Conservation (phyloP, 768 basidiomycete species). For the Hygrophorus pudorinus region DNA sequence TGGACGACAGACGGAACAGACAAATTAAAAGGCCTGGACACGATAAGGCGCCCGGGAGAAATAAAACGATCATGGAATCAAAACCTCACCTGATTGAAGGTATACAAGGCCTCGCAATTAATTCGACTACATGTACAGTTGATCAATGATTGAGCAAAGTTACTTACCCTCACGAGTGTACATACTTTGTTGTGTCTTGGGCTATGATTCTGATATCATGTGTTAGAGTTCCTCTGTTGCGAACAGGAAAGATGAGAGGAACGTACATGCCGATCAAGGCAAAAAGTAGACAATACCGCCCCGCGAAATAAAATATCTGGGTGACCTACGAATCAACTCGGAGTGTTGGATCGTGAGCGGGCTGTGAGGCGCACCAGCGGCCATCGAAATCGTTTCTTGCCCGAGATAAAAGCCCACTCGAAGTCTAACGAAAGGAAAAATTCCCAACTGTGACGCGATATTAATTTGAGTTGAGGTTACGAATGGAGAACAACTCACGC, state of each 20-base stretch:
- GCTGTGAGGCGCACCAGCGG: conserved; percentile 39
- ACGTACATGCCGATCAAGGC: conserved; percentile 63
- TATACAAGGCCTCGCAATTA: conserved; percentile 54
- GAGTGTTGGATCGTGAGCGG: neutral
- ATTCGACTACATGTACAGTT: conserved; percentile 27
- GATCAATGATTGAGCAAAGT: neutral
- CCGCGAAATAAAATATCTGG: conserved; percentile 64
- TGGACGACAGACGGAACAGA: too few species aligned
- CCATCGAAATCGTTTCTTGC: conserved; percentile 53
- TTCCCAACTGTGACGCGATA: conserved; percentile 40
- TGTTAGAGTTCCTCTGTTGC: neutral
- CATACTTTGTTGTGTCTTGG: conserved; percentile 37
- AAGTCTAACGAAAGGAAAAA: conserved; percentile 48
- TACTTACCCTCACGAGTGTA: neutral
- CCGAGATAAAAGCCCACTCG: conserved; percentile 52
- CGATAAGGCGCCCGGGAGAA: neutral
- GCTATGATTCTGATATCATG: conserved; percentile 33
- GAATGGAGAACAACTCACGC: conserved; percentile 23
- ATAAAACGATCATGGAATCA: neutral
- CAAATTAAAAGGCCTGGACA: too few species aligned
- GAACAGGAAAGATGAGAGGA: conserved; percentile 1
- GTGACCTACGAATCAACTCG: neutral
- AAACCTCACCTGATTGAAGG: conserved; percentile 43
- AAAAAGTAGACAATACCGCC: conserved; percentile 54
- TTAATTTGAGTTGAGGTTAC: neutral